These are phyloP conservation scores for Oldenlandia corymbosa DNA, from an alignment of 257 asterid genomes.

Conservation along the genomic window DNA sequence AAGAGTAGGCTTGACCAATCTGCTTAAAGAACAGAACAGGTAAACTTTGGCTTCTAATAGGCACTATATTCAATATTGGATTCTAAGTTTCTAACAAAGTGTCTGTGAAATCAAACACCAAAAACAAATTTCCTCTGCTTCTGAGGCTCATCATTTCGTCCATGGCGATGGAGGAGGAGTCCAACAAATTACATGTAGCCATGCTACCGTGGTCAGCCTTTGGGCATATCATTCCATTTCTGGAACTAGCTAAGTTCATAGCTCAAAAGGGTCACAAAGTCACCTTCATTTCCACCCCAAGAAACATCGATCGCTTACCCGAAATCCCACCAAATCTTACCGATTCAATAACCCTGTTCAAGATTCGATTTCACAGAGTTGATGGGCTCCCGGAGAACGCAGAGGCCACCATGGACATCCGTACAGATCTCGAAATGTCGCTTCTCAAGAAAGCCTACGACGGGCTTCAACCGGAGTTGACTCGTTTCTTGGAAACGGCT, in stretches of 20 bases:
- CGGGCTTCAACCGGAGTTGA: constrained; percentile 21
- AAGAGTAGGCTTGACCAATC: no score
- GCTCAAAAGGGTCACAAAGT: constrained; percentile 16
- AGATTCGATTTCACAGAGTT: constrained; percentile 17
- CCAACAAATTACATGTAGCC: constrained; percentile 7
- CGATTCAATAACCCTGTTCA: constrained; percentile 10
- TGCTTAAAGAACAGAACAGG: no score
- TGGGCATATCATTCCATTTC: constrained; percentile 20
- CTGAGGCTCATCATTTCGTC: neutral
- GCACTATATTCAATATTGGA: no score
- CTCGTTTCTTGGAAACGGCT: constrained; percentile 18
- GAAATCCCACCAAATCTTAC: constrained; percentile 19
- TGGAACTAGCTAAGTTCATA: constrained; percentile 15
- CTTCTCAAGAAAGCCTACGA: constrained; percentile 32
- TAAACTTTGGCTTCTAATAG: no score
- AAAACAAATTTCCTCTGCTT: neutral
- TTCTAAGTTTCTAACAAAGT: no score
- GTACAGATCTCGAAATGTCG: neutral
- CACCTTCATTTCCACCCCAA: constrained; percentile 21
- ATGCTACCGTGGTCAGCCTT: constrained; percentile 22
- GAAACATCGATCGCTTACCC: constrained; percentile 26
- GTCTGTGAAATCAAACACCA: no score
- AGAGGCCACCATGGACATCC: constrained; percentile 34
- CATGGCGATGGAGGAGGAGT: neutral
- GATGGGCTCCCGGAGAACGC: constrained; percentile 23